phyloP scores from a whole-genome alignment of 768 basidiomycete species.

The Phanerochaete carnosa region DNA sequence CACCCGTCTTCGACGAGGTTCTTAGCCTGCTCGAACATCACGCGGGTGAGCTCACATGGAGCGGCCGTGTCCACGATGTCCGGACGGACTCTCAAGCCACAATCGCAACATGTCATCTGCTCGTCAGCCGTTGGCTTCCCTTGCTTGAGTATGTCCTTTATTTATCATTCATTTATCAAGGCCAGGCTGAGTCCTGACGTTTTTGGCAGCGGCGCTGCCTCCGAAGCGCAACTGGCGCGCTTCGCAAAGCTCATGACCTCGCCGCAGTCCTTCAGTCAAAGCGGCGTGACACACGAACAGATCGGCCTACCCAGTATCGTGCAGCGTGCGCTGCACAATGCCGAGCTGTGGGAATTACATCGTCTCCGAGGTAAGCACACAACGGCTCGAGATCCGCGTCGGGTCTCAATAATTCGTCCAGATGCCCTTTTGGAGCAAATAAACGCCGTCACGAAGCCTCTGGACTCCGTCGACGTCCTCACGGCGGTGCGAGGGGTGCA shows the following conservation, averaged over 20 bases:
- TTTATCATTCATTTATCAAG: not conserved
- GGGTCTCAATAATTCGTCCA: conserved; percentile 18
- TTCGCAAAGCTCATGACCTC: conserved; percentile 18
- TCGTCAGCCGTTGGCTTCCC: conserved; percentile 68
- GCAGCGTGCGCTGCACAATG: conserved; percentile 45
- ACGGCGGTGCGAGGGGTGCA: not conserved
- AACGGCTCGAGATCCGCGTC: not conserved
- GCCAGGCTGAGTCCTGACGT: not conserved
- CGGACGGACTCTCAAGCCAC: conserved; percentile 33
- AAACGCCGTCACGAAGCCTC: conserved; percentile 32
- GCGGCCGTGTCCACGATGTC: conserved; percentile 29
- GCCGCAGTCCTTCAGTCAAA: not conserved
- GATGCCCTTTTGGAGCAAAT: conserved; percentile 44
- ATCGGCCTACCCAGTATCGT: conserved; percentile 18
- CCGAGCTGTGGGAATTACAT: conserved; percentile 71
- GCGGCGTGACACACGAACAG: conserved; percentile 5
- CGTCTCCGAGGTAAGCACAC: conserved; percentile 51
- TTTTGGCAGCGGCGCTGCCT: conserved; percentile 18
- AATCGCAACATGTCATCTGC: conserved; percentile 51
- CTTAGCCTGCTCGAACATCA: conserved; percentile 22
- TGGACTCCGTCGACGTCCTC: conserved; percentile 28
- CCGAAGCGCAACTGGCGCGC: conserved; percentile 24
- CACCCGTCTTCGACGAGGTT: conserved; percentile 14
- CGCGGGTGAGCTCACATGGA: conserved; percentile 32
- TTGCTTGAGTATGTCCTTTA: conserved; percentile 54